Percentiles rank a stretch among this genome's conserved stretches.
Evolutionary conservation across 139 green algal species (phyloP).

Genomic region (Diplosphaera chodatii): DNA sequence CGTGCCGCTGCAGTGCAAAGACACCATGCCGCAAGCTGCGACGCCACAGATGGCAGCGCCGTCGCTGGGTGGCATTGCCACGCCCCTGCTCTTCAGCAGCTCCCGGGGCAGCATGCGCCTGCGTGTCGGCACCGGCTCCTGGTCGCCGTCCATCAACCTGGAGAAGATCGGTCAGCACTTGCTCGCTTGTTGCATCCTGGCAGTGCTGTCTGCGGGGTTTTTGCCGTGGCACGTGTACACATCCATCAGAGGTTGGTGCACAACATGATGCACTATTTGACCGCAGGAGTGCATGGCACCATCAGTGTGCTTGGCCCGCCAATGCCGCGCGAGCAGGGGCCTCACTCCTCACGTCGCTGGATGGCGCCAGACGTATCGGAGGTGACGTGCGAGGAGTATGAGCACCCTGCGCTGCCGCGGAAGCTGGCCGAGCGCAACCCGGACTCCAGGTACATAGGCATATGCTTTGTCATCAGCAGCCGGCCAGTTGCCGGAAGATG

Average conservation of each 20-base stretch:
- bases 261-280: background rate
- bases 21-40: conserved; percentile 10
- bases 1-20: conserved; percentile 19
- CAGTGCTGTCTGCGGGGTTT: too few relatives aligned
- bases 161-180: conserved; percentile 9
- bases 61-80: background rate
- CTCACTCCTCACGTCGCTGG: background rate
- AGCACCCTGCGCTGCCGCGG: background rate
- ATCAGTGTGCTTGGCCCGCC: conserved; percentile 9
- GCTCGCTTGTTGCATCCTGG: too few relatives aligned
- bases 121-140: conserved; percentile 9
- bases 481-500: too few relatives aligned
- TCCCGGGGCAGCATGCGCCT: conserved; percentile 2
- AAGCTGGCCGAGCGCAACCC: background rate
- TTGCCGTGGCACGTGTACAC: background rate
- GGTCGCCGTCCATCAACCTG: conserved; percentile 29
- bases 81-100: conserved; percentile 23
- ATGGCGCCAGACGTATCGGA: background rate
- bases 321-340: background rate
- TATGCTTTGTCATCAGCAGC: too few relatives aligned
- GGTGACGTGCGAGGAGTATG: background rate
- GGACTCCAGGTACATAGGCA: background rate
- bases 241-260: background rate
- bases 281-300: conserved; percentile 6
- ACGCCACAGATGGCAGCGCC: background rate